Evolutionary conservation across 371 early-diverging fungal species (phyloP).

Genomic region (Syncephalastrum contaminatum): DNA sequence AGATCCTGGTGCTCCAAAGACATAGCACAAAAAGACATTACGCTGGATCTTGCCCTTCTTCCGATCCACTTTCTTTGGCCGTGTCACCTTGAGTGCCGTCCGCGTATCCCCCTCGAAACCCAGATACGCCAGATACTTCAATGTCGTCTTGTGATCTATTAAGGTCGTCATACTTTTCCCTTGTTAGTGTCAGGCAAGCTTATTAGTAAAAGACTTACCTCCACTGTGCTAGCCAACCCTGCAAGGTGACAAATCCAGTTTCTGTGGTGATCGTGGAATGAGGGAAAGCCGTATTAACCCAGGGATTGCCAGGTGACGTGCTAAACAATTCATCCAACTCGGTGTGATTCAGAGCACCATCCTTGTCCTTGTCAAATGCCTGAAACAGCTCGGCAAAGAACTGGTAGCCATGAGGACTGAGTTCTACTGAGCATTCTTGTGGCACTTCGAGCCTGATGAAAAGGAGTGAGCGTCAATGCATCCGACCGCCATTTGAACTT

Average conservation of each 20-base stretch:
- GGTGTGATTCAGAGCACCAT: slow-evolving; percentile 83
- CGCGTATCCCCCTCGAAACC: slow-evolving; percentile 86
- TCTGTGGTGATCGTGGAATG: slow-evolving; percentile 89
- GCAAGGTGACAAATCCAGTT: slow-evolving; percentile 86
- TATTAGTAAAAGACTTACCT: slow-evolving; percentile 49
- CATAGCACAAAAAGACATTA: slow-evolving; percentile 89
- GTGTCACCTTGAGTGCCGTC: slow-evolving; percentile 68
- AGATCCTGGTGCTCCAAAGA: slow-evolving; percentile 89
- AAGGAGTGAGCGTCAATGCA: neutral
- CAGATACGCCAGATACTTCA: slow-evolving; percentile 93
- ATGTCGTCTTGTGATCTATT: slow-evolving; percentile 82
- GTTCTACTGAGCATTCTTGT: slow-evolving; percentile 86
- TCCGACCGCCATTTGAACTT: slow-evolving; percentile 15
- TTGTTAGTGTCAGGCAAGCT: neutral
- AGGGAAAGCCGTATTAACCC: slow-evolving; percentile 86
- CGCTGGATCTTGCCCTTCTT: slow-evolving; percentile 84
- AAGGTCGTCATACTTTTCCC: slow-evolving; percentile 87
- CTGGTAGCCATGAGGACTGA: slow-evolving; percentile 91
- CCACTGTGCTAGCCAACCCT: slow-evolving; percentile 97
- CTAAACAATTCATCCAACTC: slow-evolving; percentile 88
- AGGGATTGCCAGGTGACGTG: slow-evolving; percentile 88
- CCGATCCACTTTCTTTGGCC: slow-evolving; percentile 65
- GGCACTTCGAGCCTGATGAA: slow-evolving; percentile 74
- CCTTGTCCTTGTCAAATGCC: slow-evolving; percentile 93
- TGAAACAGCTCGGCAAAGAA: slow-evolving; percentile 95